These are phyloP conservation scores for Artemisia tridentata DNA, from an alignment of 129 eudicot genomes.

Conservation along the genomic window DNA sequence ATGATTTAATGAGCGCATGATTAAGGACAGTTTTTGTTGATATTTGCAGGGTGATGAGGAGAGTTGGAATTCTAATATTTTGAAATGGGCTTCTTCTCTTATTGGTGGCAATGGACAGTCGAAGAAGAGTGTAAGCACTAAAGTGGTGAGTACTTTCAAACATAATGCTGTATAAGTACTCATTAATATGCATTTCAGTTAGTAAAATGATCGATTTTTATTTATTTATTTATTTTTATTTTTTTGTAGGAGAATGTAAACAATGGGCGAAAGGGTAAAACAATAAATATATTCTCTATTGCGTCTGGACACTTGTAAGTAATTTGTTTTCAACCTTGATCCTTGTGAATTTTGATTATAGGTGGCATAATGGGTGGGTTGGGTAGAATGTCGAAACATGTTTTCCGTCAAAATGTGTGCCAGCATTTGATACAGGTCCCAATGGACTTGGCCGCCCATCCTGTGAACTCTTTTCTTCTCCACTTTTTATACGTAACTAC, in stretches of 20 bases:
- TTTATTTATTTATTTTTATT: neutral
- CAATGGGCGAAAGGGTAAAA: constrained; percentile 70
- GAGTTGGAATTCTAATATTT: constrained; percentile 80
- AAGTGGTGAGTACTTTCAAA: constrained; percentile 43
- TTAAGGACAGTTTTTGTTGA: constrained; percentile 2
- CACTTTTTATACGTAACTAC: neutral
- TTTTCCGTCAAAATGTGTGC: neutral
- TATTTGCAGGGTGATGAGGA: constrained; percentile 52
- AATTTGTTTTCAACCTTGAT: constrained; percentile 17
- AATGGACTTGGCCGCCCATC: no score
- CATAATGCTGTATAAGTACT: neutral
- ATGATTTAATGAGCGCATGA: neutral
- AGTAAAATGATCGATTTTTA: constrained; percentile 6
- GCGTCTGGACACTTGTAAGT: constrained; percentile 99
- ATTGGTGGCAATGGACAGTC: constrained; percentile 76
- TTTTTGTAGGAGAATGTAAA: constrained; percentile 48
- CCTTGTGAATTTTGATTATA: constrained; percentile 5
- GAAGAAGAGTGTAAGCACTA: constrained; percentile 47
- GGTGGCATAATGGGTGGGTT: neutral
- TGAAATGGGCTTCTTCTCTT: constrained; percentile 93
- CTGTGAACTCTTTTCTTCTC: neutral
- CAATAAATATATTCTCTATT: constrained; percentile 83
- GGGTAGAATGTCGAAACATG: neutral
- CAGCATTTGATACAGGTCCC: neutral
- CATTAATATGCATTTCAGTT: neutral